Evolutionary conservation across 495 filamentous ascomycete genomes (phyloP).

Genomic region (Podospora didyma): DNA sequence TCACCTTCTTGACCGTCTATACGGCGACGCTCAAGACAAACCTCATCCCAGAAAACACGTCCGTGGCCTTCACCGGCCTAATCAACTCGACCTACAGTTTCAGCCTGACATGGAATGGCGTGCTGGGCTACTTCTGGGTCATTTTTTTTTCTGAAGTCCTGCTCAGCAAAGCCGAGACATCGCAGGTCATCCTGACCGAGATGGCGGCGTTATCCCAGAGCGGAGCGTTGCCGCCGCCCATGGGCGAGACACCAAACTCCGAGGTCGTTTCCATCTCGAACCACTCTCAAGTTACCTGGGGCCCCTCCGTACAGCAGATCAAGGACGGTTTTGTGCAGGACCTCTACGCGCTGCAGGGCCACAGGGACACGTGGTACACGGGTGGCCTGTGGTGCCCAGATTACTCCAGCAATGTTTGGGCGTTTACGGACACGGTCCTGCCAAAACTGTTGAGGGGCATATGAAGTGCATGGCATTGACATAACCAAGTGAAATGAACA

Average conservation of each 20-base stretch:
- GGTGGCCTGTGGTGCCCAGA: conserved; percentile 24
- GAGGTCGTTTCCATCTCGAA: conserved; percentile 18
- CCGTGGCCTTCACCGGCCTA: not conserved
- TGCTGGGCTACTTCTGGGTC: not conserved
- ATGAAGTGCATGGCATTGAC: not conserved
- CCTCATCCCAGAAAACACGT: not conserved
- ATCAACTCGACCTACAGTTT: not conserved
- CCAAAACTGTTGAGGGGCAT: not conserved
- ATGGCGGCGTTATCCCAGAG: not conserved
- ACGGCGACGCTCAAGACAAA: conserved; percentile 24
- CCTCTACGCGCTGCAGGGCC: conserved; percentile 46
- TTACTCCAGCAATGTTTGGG: not conserved
- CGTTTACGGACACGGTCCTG: not conserved
- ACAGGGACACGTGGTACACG: conserved; percentile 45
- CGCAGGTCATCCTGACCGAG: not conserved
- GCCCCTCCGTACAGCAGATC: conserved; percentile 29
- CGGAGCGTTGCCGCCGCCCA: not conserved
- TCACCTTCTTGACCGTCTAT: conserved; percentile 28
- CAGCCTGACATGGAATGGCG: not conserved
- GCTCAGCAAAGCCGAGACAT: not conserved
- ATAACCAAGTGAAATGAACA: too few species aligned
- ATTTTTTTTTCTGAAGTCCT: not conserved
- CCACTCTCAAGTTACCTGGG: not conserved
- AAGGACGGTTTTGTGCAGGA: conserved; percentile 43
- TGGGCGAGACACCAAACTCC: conserved; percentile 10